phyloP scores from a whole-genome alignment of 352 stramenopile species.

The Plasmopara muralis region DNA sequence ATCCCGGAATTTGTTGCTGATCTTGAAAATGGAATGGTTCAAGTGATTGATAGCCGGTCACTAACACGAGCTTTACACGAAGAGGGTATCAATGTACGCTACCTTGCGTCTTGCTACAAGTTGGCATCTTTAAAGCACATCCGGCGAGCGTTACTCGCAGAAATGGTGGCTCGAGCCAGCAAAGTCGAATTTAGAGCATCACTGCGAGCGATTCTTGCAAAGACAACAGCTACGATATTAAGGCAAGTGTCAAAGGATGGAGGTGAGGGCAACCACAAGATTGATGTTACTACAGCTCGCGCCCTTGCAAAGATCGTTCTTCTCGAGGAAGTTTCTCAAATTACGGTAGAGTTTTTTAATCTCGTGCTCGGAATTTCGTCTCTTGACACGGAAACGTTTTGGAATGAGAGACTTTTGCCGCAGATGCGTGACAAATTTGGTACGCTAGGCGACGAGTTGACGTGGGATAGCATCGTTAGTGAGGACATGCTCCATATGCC shows the following conservation, averaged over 20 bases:
- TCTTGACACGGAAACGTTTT: conserved; percentile 33
- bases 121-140: conserved; percentile 36
- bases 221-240: conserved; percentile 17
- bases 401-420: conserved; percentile 45
- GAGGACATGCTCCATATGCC: conserved; percentile 43
- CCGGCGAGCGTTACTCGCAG: conserved; percentile 35
- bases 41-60: conserved; percentile 33
- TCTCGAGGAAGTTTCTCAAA: conserved; percentile 13
- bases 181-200: conserved; percentile 43
- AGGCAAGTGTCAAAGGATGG: conserved; percentile 6
- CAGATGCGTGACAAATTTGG: conserved; percentile 41
- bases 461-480: conserved; percentile 26
- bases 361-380: conserved; percentile 32
- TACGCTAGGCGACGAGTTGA: conserved; percentile 5
- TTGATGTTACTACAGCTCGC: conserved; percentile 10
- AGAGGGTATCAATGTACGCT: conserved; percentile 51
- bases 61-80: conserved; percentile 38
- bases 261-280: conserved; percentile 1
- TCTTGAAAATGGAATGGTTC: conserved; percentile 26
- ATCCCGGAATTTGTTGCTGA: conserved; percentile 42
- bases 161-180: conserved; percentile 57
- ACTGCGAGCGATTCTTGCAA: conserved; percentile 26
- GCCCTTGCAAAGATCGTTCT: conserved; percentile 16
- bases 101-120: conserved; percentile 52
- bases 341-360: conserved; percentile 51